A percentile compares a stretch with the other conserved stretches of the same genome.
phyloP scores from a whole-genome alignment of 768 basidiomycete species.

The button mushroom (Agaricus bisporus) region DNA sequence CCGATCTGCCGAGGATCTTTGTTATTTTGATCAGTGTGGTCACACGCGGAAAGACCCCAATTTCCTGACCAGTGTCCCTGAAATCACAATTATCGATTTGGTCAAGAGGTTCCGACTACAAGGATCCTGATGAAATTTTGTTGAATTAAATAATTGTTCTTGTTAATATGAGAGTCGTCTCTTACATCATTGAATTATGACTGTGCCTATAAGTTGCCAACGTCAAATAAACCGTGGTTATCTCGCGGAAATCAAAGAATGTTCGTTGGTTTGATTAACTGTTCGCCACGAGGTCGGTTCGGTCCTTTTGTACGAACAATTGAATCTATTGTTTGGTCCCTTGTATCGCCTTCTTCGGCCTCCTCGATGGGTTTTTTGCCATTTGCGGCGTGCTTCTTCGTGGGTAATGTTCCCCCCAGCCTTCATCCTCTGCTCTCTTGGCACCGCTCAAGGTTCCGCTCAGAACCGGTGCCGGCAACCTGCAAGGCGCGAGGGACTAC shows the following conservation, averaged over 20 bases:
- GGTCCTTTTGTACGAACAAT: not conserved
- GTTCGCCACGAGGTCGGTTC: constrained; percentile 2
- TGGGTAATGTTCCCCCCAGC: constrained; percentile 2
- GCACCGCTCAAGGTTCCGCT: not conserved
- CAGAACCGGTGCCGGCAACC: not conserved
- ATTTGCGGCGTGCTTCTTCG: constrained; percentile 8
- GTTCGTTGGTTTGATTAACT: no score
- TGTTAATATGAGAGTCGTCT: not conserved
- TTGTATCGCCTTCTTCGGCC: not conserved
- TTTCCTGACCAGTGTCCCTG: not conserved
- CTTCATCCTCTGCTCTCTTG: not conserved
- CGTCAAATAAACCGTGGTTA: no score
- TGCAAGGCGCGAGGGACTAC: no score
- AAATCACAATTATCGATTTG: not conserved
- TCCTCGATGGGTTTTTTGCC: constrained; percentile 10
- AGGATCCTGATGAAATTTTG: constrained; percentile 1
- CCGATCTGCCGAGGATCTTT: constrained; percentile 3
- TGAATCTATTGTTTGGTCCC: constrained; percentile 1
- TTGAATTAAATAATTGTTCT: not conserved
- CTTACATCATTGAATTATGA: not conserved
- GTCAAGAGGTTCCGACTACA: constrained; percentile 8
- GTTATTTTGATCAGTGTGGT: not conserved
- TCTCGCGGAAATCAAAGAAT: no score
- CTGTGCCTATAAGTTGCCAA: not conserved
- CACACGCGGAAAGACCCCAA: constrained; percentile 6